phyloP scores from a whole-genome alignment of 2,329 filamentous ascomycete species.

The Tolypocladium endophyticum region DNA sequence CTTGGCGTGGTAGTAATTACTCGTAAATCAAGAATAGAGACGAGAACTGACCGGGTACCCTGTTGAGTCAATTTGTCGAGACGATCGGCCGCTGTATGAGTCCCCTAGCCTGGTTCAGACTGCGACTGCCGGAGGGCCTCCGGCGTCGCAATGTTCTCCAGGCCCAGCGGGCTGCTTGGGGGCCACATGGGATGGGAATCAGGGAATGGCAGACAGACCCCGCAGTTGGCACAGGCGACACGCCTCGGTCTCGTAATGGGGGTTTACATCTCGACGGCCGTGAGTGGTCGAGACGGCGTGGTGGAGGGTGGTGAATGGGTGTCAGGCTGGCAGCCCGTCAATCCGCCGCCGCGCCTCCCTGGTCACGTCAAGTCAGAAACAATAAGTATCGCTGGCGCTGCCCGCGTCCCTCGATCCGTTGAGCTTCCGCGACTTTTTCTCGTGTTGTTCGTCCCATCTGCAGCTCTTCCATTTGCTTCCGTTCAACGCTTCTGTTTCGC shows the following conservation, averaged over 20 bases:
- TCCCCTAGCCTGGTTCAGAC: neutral
- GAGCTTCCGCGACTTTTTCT: neutral
- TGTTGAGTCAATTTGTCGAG: neutral
- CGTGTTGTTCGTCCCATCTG: neutral
- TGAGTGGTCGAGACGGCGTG: neutral
- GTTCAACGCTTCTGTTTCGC: neutral
- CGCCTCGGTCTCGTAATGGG: neutral
- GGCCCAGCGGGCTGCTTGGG: neutral
- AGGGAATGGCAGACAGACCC: too few species aligned
- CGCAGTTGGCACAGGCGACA: neutral
- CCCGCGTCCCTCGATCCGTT: neutral
- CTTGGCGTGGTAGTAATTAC: neutral
- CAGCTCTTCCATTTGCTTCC: neutral
- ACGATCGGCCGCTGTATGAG: neutral
- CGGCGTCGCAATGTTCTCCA: neutral
- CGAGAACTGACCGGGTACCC: neutral
- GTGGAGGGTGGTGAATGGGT: constrained; percentile 3
- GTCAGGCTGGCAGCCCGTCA: neutral
- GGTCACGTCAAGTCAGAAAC: neutral
- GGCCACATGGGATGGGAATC: neutral
- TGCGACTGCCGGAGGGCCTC: neutral
- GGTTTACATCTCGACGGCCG: neutral
- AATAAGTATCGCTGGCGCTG: constrained; percentile 1
- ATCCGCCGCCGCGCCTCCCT: neutral
- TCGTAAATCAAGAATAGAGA: neutral